Evolutionary conservation across 495 filamentous ascomycete genomes (phyloP).

Genomic region (Talaromyces thailandensis): DNA sequence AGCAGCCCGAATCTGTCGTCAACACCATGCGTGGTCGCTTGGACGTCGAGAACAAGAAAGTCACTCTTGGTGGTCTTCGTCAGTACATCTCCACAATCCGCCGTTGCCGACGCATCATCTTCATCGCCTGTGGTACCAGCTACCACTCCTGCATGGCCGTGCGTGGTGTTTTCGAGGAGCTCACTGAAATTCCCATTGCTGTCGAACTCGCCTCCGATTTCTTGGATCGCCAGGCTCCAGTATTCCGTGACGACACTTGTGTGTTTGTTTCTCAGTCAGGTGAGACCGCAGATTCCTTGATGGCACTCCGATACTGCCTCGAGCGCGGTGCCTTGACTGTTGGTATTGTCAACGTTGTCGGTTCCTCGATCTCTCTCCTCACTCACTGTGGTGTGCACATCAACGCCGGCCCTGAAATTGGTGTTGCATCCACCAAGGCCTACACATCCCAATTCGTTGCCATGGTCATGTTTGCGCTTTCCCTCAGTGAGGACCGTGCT

Average conservation of each 20-base stretch:
- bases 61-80: conserved; percentile 89
- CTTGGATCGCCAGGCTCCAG: conserved; percentile 92
- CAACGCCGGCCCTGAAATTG: conserved; percentile 97
- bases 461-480: conserved; percentile 98
- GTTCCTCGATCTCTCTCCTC: conserved; percentile 93
- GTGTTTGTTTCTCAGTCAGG: conserved; percentile 98
- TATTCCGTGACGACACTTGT: conserved; percentile 98
- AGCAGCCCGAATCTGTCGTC: conserved; percentile 97
- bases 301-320: conserved; percentile 94
- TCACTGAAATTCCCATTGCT: conserved; percentile 94
- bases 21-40: conserved; percentile 99
- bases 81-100: conserved; percentile 96
- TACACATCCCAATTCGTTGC: conserved; percentile 99
- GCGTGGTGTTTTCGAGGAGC: conserved; percentile 92
- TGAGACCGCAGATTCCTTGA: conserved; percentile 96
- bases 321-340: conserved; percentile 95
- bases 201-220: conserved; percentile 98
- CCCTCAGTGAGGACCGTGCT: conserved; percentile 88
- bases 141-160: conserved; percentile 99
- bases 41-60: conserved; percentile 82
- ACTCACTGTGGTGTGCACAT: conserved; percentile 99
- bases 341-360: conserved; percentile 95
- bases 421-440: conserved; percentile 97
- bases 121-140: conserved; percentile 95
- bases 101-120: conserved; percentile 91